Base-by-base conservation (phyloP, 2,329 filamentous ascomycete genomes). In the Sporothrix sp. region DNA sequence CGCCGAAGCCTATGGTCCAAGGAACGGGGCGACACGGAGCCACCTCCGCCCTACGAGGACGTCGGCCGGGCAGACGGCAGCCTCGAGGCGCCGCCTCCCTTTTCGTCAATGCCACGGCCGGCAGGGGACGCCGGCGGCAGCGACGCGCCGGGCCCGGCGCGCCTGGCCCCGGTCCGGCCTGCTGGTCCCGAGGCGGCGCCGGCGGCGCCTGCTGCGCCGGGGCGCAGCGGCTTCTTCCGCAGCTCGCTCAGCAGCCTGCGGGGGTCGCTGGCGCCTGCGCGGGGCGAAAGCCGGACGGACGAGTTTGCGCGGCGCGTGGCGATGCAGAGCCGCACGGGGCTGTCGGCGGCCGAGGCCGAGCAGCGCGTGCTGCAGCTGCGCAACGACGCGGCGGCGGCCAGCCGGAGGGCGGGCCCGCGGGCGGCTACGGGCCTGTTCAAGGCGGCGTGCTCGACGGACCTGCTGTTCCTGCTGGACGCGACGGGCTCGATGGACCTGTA, bases 391-490 rank as follows among this genome's bases (percentile, higher is more conserved):
- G 30, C 51, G 18, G n/a, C 23, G 20, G 55, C 54, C 6, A 51
- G 32, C 16, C 45, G 28, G 16, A 21, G 20, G 9, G 38, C 49
- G 4, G 43, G 42, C 18, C 47, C 40, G 16, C 50, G 52, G 7
- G 27, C 57, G 4, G 59, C 56, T 4, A 37, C 37, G 4, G 63
- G 62, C 7, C 52, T 68, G 14, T 68, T 68, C 56, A 63, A 62
- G 48, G 40, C 50, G 2, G 59, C 60, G 2, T 67, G 62, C 50
- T 61, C 65, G 0, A 67, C 63, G 3, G 66, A 68, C 43, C 21
- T 68, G 30, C 48, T 68, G 0, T 69, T 69, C 43, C 59, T 68
- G 23, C 63, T 68, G 8, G 66, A 69, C 50, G 65, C 63, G 1
- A 68, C 66, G 0, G 51, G 51, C 0, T 68, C 66, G 0, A 68